Evolutionary conservation across 2,329 filamentous ascomycete genomes (phyloP).

Genomic region (Lasiodiplodia sp.): DNA sequence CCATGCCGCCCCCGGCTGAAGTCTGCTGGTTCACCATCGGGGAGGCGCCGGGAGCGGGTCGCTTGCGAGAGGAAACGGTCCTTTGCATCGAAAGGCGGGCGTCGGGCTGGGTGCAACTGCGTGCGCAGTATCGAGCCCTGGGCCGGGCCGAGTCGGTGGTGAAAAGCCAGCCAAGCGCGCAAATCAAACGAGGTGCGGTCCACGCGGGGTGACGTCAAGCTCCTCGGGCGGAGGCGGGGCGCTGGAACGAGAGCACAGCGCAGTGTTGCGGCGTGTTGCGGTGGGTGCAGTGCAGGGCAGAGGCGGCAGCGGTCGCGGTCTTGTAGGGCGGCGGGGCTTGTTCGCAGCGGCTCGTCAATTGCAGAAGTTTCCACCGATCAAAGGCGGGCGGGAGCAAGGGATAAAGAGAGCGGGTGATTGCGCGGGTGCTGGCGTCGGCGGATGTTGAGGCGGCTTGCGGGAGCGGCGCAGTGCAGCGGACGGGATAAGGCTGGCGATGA

Average conservation of each 20-base stretch:
- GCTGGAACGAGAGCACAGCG: slow-evolving; percentile 1
- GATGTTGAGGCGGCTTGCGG: slow-evolving; percentile 6
- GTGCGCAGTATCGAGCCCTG: slow-evolving; percentile 15
- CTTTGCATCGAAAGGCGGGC: slow-evolving; percentile 19
- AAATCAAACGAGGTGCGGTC: slow-evolving; percentile 8
- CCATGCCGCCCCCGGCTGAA: slow-evolving; percentile 40
- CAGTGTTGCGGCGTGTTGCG: not conserved
- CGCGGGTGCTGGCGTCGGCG: not conserved
- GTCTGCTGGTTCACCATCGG: slow-evolving; percentile 65
- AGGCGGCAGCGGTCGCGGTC: not conserved
- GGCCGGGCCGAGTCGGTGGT: slow-evolving; percentile 20
- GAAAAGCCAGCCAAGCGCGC: slow-evolving; percentile 23
- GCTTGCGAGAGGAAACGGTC: slow-evolving; percentile 64
- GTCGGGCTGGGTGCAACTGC: slow-evolving; percentile 11
- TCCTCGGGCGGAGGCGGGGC: not conserved
- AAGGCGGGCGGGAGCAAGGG: not conserved
- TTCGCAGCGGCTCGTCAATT: slow-evolving; percentile 17
- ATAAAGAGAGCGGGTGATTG: slow-evolving; percentile 19
- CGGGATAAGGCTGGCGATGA: slow-evolving; percentile 18
- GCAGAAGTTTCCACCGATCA: slow-evolving; percentile 22
- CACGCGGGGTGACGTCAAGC: slow-evolving; percentile 1
- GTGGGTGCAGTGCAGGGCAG: not conserved
- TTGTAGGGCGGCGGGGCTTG: slow-evolving; percentile 21
- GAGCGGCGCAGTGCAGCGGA: slow-evolving; percentile 9
- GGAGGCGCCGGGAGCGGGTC: slow-evolving; percentile 74